Evolutionary conservation across 148 eudicot genomes (phyloP), one percentile per base, ranked within the genome.

Genomic region (Arctostaphylos glauca): DNA sequence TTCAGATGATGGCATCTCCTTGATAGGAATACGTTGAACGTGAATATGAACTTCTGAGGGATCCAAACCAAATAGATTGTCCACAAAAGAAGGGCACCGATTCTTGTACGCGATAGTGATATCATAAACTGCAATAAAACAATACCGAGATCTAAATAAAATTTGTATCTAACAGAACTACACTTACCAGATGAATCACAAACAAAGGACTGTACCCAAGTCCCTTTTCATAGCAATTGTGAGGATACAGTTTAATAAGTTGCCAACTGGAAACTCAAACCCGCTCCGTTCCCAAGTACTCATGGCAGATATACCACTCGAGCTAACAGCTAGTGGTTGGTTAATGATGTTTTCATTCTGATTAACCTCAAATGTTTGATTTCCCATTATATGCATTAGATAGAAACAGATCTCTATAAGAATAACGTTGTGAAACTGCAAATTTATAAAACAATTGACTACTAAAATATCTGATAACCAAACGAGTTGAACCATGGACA

Each of bases 1-100:
- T 81, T 93, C 96, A 5, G 93, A 77, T 80, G 43, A 71, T 10
- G 96, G 92, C 79, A 93, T 91, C 10, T 88, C 85, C 18, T 84
- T 81, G 16, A 90, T 21, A 21, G 88, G 86, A 54, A 91, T 85
- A 21, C 94, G 90, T 48, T 81, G 81, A 46, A 91, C 83, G 76
- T 93, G 91, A 21, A 93, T 89, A 81, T 93, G 96, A 62, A 93
- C 96, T 88, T 93, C 96, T 6, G 94, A 90, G 68, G 96, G 96
- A 81, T 90, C 92, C 53, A 93, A 85, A 21, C 96, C 96, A 56
- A 83, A 91, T 31, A 93, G 91, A 54, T 93, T 93, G 92, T 93
- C 96, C 81, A 88, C 16, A 48, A 93, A 85, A 76, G 77, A 79
- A 16, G 96, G 96, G 88, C 93, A 93, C 4, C 81, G 87, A 67